These are phyloP conservation scores for Stachybotrys chlorohalonatus DNA, from an alignment of 2,329 filamentous ascomycete species.

Conservation along the genomic window DNA sequence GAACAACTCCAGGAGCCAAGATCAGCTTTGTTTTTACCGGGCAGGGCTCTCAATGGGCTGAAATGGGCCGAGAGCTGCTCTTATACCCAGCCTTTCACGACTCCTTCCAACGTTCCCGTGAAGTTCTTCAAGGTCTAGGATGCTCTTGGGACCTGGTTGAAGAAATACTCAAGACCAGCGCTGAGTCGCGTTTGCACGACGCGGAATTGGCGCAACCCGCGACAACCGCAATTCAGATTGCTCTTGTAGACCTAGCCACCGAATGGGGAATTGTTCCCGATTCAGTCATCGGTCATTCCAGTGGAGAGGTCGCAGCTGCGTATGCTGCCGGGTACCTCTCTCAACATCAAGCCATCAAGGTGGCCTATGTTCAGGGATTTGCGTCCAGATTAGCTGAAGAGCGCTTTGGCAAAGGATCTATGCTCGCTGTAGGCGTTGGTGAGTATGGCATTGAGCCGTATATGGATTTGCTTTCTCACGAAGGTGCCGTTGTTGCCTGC, in stretches of 20 bases:
- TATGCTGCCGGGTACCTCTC: slow-evolving; percentile 19
- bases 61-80: slow-evolving; percentile 20
- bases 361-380: slow-evolving; percentile 13
- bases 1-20: background rate
- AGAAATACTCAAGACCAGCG: slow-evolving; percentile 5
- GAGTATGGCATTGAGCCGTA: slow-evolving; percentile 1
- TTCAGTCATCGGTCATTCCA: slow-evolving; percentile 13
- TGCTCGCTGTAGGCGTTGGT: slow-evolving; percentile 14
- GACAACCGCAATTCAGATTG: slow-evolving; percentile 12
- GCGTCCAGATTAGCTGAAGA: slow-evolving; percentile 5
- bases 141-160: slow-evolving; percentile 2
- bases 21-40: slow-evolving; percentile 19
- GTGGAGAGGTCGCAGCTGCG: slow-evolving; percentile 24
- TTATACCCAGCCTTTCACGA: background rate
- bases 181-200: slow-evolving; percentile 9
- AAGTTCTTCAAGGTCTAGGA: slow-evolving; percentile 1
- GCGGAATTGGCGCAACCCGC: slow-evolving; percentile 9
- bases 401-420: slow-evolving; percentile 7
- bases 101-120: background rate
- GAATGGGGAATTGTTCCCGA: slow-evolving; percentile 6
- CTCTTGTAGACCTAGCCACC: slow-evolving; percentile 9
- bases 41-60: slow-evolving; percentile 22
- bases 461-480: background rate
- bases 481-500: slow-evolving; percentile 16
- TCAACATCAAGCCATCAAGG: slow-evolving; percentile 8